Evolutionary conservation across 2,329 filamentous ascomycete species (phyloP), one percentile per base, ranked within the genome.

Genomic region (Stenocarpella maydis): DNA sequence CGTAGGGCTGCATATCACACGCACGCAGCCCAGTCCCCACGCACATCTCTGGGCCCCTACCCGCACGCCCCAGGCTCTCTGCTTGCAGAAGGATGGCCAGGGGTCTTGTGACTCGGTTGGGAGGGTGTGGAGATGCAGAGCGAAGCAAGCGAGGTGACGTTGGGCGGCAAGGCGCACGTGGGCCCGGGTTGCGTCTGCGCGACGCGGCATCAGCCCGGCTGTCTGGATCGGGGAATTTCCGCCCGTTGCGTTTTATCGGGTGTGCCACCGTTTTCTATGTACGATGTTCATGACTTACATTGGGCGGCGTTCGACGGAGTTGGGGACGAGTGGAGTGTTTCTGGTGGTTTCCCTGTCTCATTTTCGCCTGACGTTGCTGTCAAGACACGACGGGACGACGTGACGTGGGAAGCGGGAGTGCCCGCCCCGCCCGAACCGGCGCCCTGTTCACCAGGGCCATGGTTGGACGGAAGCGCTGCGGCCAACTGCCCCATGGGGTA

Each of bases 391-490:
- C 6, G 10, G 15, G 39, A 61, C 41, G 58, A 34, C 12, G 26
- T 61, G 58, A 61, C 58, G 58, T 61, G 31, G 58, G 54, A 17
- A 61, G 26, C 58, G 58, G 58, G 58, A 61, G 41, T 12, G 58
- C 41, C 58, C 58, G 58, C 58, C 10, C 53, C 24, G 26, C 14
- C 43, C 17, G 26, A 61, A 41, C 58, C 58, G 58, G 41, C 26
- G 76, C 74, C 80, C 78, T 82, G 82, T 79, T 81, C 80, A 85
- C 79, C 84, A 83, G 74, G 81, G 41, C 81, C 58, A 84, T 87
- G 85, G 88, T 87, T 88, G 86, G 85, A 81, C 74, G 75, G 75
- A 76, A 19, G 19, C 24, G 41, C 34, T 24, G 53, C n/a, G n/a
- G 53, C 34, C 19, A 61, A 14, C 53, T 55, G 53, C 53, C 53